Conservation (phyloP, 345 rosid species). For the Bruguiera sexangula region DNA sequence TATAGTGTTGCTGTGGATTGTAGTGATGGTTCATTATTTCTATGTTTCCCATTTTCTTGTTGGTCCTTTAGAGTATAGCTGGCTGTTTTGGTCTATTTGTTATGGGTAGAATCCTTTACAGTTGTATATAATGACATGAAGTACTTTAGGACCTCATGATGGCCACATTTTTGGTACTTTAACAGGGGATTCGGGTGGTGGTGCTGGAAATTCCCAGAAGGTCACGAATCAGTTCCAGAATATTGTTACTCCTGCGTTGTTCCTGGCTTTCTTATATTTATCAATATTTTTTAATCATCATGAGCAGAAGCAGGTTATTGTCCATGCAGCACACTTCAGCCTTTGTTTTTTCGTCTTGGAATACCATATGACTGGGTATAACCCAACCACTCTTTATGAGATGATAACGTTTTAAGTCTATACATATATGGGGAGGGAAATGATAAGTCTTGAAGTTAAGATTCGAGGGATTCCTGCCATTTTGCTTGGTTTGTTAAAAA, state of each 20-base stretch:
- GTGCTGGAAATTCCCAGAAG: conserved; percentile 27
- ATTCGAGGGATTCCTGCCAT: too few relatives aligned
- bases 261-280: conserved; percentile 20
- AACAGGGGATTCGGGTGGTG: conserved; percentile 34
- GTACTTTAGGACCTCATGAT: neutral
- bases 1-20: too few relatives aligned
- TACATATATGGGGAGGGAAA: too few relatives aligned
- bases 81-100: neutral
- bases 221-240: conserved; percentile 21
- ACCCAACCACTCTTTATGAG: neutral
- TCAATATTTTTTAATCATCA: conserved; percentile 10
- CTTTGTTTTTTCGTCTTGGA: conserved; percentile 6
- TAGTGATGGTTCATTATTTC: too few relatives aligned
- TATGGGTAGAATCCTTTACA: neutral
- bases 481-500: neutral
- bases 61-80: neutral
- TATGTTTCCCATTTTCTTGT: neutral
- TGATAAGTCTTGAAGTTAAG: too few relatives aligned
- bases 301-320: conserved; percentile 37
- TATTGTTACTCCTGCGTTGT: conserved; percentile 17
- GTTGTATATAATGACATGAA: neutral
- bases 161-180: conserved; percentile 6
- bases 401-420: too few relatives aligned
- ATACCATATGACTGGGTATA: neutral
- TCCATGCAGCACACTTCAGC: neutral